Conservation (phyloP, 2,329 filamentous ascomycete species). For the Claviceps digitariae region DNA sequence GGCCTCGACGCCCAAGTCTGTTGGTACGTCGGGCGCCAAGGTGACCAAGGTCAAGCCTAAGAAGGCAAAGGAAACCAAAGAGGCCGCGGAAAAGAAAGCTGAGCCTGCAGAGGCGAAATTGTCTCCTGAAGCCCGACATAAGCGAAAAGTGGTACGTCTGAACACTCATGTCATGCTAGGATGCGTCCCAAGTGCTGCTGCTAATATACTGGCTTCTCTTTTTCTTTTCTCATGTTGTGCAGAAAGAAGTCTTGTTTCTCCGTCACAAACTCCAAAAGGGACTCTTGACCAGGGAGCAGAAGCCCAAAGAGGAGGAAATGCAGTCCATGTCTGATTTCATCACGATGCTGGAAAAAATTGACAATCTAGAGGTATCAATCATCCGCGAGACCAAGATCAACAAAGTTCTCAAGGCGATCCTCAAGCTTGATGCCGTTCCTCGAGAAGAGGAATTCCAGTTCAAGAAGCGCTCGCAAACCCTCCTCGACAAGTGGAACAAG, state of each 20-base stretch:
- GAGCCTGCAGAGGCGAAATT: slow-evolving; percentile 44
- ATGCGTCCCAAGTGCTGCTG: too few relatives aligned
- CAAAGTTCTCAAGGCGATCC: slow-evolving; percentile 90
- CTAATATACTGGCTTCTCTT: too few relatives aligned
- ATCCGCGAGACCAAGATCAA: slow-evolving; percentile 93
- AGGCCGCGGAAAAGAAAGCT: slow-evolving; percentile 42
- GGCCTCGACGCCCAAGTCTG: slow-evolving; percentile 32
- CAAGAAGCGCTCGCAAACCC: slow-evolving; percentile 64
- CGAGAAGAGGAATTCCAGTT: slow-evolving; percentile 82
- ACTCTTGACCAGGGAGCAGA: slow-evolving; percentile 70
- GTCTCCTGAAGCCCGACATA: slow-evolving; percentile 41
- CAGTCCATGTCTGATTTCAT: slow-evolving; percentile 63
- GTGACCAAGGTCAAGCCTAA: slow-evolving; percentile 41
- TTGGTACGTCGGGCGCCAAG: slow-evolving; percentile 40
- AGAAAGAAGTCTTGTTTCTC: slow-evolving; percentile 78
- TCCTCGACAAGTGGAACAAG: slow-evolving; percentile 84
- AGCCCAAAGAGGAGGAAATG: slow-evolving; percentile 81
- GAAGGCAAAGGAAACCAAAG: slow-evolving; percentile 44
- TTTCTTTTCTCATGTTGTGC: not conserved
- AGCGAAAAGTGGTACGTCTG: slow-evolving; percentile 44
- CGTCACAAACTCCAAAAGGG: slow-evolving; percentile 93
- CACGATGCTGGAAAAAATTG: slow-evolving; percentile 63
- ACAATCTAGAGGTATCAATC: slow-evolving; percentile 75
- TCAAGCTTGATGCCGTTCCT: slow-evolving; percentile 76
- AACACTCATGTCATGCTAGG: not conserved